Evolutionary conservation across 441 rosid genomes (phyloP), one percentile per base, ranked within the genome.

Genomic region (Populus hybrid): DNA sequence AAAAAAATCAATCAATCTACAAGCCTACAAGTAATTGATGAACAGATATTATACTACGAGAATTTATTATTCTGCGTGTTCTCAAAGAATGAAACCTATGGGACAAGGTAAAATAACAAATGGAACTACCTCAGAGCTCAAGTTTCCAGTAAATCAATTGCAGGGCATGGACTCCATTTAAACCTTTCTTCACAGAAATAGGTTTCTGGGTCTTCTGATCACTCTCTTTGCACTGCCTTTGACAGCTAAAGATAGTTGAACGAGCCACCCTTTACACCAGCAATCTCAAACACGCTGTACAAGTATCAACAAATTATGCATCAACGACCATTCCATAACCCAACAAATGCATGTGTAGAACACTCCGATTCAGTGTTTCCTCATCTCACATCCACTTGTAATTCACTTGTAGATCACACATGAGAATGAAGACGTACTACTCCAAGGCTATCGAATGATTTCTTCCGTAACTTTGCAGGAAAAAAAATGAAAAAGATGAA

Each of bases 251-350:
- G 9, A 24, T n/a, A 69, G 42, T 28, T 32, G 68, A 65, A 64
- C 40, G 1, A 23, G 30, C 63, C 36, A 73, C 38, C 70, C 38
- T n/a, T 11, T 32, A 53, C 38, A 50, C 75, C 69, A 64, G 69
- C 68, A 78, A 61, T 3, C 67, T 16, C 80, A 14, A 36, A 65
- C 63, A 72, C 71, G 38, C 79, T 67, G 77, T 74, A 74, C 78
- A 74, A 67, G 77, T 32, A 67, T 36, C 75, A 34, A 40, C 63
- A 9, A 8, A 30, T 12, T 1, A 46, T 1, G 57, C 57, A 46
- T 46, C 57, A 46, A 46, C 19, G 57, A 46, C 57, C 57, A 46
- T 14, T 12, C 57, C 57, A 46, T 14, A 46, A 14, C 19, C 18
- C 57, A 46, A 14, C 57, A 40, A 40, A 40, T 12, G 12, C 3